These are phyloP conservation scores for Nemania sp. DNA, from an alignment of 2,329 filamentous ascomycete genomes.

Conservation along the genomic window DNA sequence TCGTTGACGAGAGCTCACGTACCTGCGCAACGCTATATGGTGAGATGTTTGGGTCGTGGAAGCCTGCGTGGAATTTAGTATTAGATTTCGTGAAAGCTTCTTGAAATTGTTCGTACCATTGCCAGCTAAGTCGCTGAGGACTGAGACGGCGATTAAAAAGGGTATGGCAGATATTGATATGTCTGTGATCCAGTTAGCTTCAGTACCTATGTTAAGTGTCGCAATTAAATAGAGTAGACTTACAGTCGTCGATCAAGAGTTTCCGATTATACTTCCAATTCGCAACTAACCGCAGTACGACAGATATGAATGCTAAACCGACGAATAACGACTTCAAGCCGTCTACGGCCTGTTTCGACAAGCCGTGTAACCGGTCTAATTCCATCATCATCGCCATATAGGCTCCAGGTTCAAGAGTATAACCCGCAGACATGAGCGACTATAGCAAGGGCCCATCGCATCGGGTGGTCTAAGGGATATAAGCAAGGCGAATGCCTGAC, in stretches of 20 bases:
- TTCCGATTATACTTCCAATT: constrained; percentile 24
- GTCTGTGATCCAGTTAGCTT: constrained; percentile 4
- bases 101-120: constrained; percentile 15
- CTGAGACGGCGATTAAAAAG: constrained; percentile 15
- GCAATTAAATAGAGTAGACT: neutral
- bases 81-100: neutral
- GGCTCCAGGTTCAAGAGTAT: neutral
- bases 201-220: neutral
- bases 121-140: constrained; percentile 20
- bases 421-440: neutral
- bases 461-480: constrained; percentile 8
- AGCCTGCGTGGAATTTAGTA: constrained; percentile 18
- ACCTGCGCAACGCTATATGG: constrained; percentile 22
- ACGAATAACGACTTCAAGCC: constrained; percentile 23
- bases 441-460: constrained; percentile 8
- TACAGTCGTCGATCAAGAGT: constrained; percentile 25
- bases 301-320: constrained; percentile 11
- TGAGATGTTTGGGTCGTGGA: constrained; percentile 16
- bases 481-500: neutral
- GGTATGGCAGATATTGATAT: constrained; percentile 24
- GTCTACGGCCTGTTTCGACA: constrained; percentile 13
- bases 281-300: constrained; percentile 19
- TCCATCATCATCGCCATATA: constrained; percentile 9
- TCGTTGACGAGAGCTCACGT: neutral
- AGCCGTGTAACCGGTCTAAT: neutral